These are phyloP conservation scores for Acer campestre DNA, from an alignment of 345 rosid species.

Conservation along the genomic window DNA sequence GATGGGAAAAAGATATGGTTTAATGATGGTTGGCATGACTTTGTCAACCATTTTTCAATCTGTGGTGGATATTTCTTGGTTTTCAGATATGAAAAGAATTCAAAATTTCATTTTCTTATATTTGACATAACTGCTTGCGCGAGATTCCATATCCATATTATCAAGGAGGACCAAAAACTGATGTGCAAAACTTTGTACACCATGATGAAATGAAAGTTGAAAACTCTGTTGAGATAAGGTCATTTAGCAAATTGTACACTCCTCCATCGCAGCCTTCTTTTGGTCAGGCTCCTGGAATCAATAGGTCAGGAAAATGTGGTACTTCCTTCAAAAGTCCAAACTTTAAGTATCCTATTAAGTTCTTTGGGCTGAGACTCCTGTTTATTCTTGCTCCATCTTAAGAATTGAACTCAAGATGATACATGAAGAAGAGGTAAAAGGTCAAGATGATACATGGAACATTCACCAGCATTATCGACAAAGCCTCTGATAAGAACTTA, in stretches of 20 bases:
- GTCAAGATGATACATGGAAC: no score
- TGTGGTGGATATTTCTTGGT: constrained; percentile 33
- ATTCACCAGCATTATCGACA: neutral
- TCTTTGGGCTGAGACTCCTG: neutral
- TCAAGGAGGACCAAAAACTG: constrained; percentile 18
- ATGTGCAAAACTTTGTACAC: neutral
- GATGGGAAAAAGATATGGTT: constrained; percentile 33
- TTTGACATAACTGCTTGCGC: constrained; percentile 34
- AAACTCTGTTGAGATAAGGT: no score
- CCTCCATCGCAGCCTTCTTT: neutral
- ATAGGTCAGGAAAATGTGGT: neutral
- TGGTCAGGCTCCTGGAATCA: neutral
- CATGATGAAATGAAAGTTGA: neutral
- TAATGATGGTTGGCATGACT: constrained; percentile 45
- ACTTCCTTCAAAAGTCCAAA: neutral
- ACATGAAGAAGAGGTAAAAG: no score
- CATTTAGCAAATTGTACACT: neutral
- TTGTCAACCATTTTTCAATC: constrained; percentile 34
- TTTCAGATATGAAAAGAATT: constrained; percentile 38
- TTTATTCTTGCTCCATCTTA: neutral
- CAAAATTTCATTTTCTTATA: constrained; percentile 35
- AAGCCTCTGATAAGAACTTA: neutral
- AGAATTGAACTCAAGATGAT: constrained; percentile 15
- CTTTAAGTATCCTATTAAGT: constrained; percentile 50
- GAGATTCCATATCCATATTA: constrained; percentile 41